These are phyloP conservation scores for Tetradesmus obliquus DNA, from an alignment of 139 green algal genomes.

Conservation along the genomic window DNA sequence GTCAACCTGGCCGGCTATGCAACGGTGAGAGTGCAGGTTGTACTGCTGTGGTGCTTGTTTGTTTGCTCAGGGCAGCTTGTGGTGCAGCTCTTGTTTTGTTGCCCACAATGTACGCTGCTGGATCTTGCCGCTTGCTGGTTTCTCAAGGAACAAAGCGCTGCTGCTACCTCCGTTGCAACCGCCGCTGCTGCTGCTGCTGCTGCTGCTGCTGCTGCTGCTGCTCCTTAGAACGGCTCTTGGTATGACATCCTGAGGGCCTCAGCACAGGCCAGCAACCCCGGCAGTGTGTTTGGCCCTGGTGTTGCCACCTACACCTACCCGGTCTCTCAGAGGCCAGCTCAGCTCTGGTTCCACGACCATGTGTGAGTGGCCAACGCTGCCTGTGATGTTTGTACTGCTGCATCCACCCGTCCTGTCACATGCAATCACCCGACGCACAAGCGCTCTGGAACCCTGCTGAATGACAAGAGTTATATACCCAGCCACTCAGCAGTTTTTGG, in stretches of 20 bases:
- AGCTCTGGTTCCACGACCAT: constrained; percentile 13
- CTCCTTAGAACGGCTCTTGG: not conserved
- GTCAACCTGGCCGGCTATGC: not conserved
- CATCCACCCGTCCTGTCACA: too few species aligned
- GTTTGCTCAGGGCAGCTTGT: too few species aligned
- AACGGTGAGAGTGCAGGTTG: not conserved
- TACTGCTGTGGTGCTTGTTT: not conserved
- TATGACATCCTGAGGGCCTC: not conserved
- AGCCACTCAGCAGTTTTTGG: too few species aligned
- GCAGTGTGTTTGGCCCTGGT: not conserved
- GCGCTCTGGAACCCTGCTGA: too few species aligned
- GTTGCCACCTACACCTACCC: not conserved
- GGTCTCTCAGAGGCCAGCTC: not conserved
- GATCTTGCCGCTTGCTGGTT: too few species aligned
- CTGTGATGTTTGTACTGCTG: too few species aligned
- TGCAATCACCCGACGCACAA: too few species aligned
- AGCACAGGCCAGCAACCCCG: not conserved
- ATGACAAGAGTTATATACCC: too few species aligned
- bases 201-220: not conserved
- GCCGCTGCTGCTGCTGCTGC: not conserved
- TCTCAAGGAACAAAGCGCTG: too few species aligned
- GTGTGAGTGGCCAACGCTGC: not conserved
- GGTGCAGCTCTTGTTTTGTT: too few species aligned
- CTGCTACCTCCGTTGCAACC: not conserved
- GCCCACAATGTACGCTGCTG: too few species aligned